Percentiles rank a stretch among this genome's conserved stretches.
phyloP scores from a whole-genome alignment of 139 green algal species.

The Volvox africanus region DNA sequence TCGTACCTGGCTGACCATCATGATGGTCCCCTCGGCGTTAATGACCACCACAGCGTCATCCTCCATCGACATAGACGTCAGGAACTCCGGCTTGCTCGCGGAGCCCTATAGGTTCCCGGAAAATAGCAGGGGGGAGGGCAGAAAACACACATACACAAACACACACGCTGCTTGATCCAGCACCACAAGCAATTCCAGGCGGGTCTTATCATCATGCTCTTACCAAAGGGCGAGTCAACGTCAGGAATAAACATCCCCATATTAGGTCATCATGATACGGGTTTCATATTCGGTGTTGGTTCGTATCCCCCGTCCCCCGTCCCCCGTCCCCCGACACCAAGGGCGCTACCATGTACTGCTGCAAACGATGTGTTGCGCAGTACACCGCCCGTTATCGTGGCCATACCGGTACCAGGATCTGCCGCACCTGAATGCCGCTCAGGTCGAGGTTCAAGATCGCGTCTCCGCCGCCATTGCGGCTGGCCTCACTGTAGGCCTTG shows the following conservation, averaged over 20 bases:
- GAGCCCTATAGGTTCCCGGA: background rate
- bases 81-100: conserved; percentile 20
- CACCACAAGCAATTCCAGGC: too few relatives aligned
- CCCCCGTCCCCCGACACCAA: too few relatives aligned
- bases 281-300: too few relatives aligned
- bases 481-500: conserved; percentile 36
- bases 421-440: background rate
- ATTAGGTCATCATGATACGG: too few relatives aligned
- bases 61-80: conserved; percentile 40
- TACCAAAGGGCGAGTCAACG: too few relatives aligned
- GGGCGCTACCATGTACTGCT: too few relatives aligned
- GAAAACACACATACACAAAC: background rate
- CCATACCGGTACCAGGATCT: background rate
- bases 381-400: too few relatives aligned
- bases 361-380: too few relatives aligned
- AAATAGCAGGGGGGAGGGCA: too few relatives aligned
- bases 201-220: too few relatives aligned
- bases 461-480: conserved; percentile 33
- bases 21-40: conserved; percentile 48
- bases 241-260: too few relatives aligned
- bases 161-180: background rate
- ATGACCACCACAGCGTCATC: conserved; percentile 54
- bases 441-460: conserved; percentile 17
- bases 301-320: too few relatives aligned
- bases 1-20: conserved; percentile 51